Conservation (phyloP, 768 basidiomycete species). For the Hericium alpestre region DNA sequence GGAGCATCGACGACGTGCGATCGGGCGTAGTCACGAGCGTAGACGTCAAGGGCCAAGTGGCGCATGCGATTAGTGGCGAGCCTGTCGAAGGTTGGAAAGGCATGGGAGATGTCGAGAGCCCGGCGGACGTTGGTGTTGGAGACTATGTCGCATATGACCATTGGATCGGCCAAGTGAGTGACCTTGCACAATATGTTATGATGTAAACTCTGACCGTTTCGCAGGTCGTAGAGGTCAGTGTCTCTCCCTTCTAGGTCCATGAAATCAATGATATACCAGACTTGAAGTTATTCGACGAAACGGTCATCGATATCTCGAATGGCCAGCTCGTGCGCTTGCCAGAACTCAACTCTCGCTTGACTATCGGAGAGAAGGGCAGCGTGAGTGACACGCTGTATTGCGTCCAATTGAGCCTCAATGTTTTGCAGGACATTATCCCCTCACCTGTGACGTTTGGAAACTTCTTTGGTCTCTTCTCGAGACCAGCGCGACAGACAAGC, state of each 20-base stretch:
- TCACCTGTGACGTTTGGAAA: constrained; percentile 35
- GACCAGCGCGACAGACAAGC: constrained; percentile 30
- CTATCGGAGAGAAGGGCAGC: constrained; percentile 65
- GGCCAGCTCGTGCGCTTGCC: constrained; percentile 61
- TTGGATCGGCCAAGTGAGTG: constrained; percentile 81
- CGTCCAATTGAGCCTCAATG: constrained; percentile 2
- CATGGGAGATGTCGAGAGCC: constrained; percentile 43
- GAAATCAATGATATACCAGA: constrained; percentile 7
- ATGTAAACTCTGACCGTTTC: constrained; percentile 3
- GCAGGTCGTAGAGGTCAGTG: constrained; percentile 66
- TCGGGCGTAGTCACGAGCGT: constrained; percentile 67
- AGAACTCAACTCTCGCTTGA: constrained; percentile 66
- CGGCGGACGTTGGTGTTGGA: constrained; percentile 56
- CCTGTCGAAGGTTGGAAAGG: constrained; percentile 54
- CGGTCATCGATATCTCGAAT: constrained; percentile 56
- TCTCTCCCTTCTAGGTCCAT: constrained; percentile 1
- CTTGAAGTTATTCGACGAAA: constrained; percentile 72
- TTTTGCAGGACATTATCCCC: constrained; percentile 54
- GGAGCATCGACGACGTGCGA: constrained; percentile 58
- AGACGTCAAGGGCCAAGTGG: constrained; percentile 53
- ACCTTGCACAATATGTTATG: constrained; percentile 5
- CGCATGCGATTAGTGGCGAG: constrained; percentile 62
- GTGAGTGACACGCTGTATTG: constrained; percentile 31
- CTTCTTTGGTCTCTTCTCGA: constrained; percentile 35
- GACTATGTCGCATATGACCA: constrained; percentile 76